Conservation (phyloP, 148 eudicot genomes). For the Salicornia ramosissima region DNA sequence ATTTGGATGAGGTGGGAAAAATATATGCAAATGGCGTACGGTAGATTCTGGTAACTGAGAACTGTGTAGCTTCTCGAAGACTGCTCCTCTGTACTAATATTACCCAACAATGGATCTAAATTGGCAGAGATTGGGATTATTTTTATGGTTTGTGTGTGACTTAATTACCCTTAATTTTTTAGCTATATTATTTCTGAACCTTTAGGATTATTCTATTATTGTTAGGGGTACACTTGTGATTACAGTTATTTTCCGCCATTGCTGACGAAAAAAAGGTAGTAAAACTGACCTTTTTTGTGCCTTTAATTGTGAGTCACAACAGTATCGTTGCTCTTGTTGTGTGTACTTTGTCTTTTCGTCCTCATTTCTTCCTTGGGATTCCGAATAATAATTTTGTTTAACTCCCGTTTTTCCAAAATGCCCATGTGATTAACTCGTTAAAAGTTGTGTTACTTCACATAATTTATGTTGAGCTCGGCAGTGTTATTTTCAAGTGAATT, state of each 20-base stretch:
- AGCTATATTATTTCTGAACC: background rate
- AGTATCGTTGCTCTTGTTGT: conserved; percentile 7
- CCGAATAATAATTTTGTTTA: background rate
- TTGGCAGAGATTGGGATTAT: background rate
- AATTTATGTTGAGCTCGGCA: too few species aligned
- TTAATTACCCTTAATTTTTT: background rate
- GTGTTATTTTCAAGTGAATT: too few species aligned
- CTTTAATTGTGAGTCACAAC: conserved; percentile 8
- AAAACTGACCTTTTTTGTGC: background rate
- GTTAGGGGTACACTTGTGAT: conserved; percentile 11
- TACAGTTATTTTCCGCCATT: conserved; percentile 11
- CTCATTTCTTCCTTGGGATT: conserved; percentile 15
- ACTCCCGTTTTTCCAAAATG: background rate
- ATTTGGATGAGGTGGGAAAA: background rate
- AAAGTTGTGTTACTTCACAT: too few species aligned
- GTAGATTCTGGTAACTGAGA: conserved; percentile 4
- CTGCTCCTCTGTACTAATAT: conserved; percentile 12
- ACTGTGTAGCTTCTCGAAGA: conserved; percentile 18
- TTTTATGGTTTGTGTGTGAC: background rate
- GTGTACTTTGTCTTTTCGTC: conserved; percentile 9
- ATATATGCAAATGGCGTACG: conserved; percentile 9
- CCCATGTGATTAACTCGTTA: background rate
- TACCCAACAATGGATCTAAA: conserved; percentile 21
- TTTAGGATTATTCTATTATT: background rate
- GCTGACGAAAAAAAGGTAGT: conserved; percentile 4